phyloP scores from a whole-genome alignment of 306 rosid species.

The Quercus suber region DNA sequence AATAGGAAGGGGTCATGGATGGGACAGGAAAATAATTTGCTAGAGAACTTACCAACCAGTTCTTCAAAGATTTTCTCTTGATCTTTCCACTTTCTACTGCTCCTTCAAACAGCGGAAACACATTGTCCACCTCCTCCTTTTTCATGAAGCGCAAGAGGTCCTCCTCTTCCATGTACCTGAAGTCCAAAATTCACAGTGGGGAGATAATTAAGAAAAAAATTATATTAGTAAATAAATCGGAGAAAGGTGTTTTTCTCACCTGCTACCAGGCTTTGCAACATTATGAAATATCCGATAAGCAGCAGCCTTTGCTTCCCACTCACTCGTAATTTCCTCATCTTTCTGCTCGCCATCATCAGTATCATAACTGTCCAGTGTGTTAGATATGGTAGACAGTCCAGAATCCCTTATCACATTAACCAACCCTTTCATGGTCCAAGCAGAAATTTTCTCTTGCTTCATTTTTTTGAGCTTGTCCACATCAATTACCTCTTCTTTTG shows the following conservation, averaged over 20 bases:
- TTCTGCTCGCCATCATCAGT: constrained; percentile 47
- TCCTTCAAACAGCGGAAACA: constrained; percentile 73
- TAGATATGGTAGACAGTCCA: constrained; percentile 65
- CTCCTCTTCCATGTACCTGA: constrained; percentile 72
- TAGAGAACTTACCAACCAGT: constrained; percentile 61
- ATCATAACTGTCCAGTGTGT: constrained; percentile 34
- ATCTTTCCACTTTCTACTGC: constrained; percentile 61
- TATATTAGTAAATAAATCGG: background rate
- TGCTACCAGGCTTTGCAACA: constrained; percentile 61
- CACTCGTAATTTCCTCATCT: constrained; percentile 67
- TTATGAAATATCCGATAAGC: constrained; percentile 63
- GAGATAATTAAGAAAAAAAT: constrained; percentile 13
- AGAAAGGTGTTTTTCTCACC: constrained; percentile 39
- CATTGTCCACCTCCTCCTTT: constrained; percentile 62
- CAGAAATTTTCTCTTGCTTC: constrained; percentile 73
- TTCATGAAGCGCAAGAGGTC: constrained; percentile 72
- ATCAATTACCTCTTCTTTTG: constrained; percentile 69
- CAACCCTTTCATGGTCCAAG: constrained; percentile 88
- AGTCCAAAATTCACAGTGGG: constrained; percentile 10
- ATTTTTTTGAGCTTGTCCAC: constrained; percentile 73
- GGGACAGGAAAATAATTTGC: background rate
- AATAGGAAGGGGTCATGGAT: background rate
- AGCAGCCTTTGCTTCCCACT: constrained; percentile 78
- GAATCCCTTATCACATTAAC: constrained; percentile 59
- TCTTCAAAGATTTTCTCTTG: constrained; percentile 70